Base-by-base conservation (phyloP, 1,139 yeast genomes). In the Sporopachydermia cereana region DNA sequence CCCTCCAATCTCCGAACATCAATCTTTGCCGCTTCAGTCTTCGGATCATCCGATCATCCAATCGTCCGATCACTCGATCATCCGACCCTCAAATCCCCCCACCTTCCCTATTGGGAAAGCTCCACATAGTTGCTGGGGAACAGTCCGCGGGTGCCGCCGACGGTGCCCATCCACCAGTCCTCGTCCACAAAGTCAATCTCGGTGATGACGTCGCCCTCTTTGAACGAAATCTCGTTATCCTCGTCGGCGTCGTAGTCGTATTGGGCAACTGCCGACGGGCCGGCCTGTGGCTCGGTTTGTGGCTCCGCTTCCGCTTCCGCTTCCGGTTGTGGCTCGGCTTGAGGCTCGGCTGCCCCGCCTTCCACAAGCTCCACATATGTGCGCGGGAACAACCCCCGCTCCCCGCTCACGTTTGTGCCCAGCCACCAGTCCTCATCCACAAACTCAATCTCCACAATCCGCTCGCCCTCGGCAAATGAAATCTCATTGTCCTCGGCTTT, bases 161-260 rank as follows among this genome's bases (percentile, higher is more conserved):
- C 66, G 54, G 79, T 79, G 43, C 98, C 98, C 48, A 82, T 71
- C 97, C 97, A 91, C 98, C 98, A 91, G 58, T 86, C 96, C 44
- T 85, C 95, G 54, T 88, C 96, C 16, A 84, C 84, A 61, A 85
- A 83, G 53, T 86, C 95, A 51, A 91, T 84, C 50, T 86, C 84
- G 20, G 78, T 67, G 53, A 91, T 86, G 50, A 71, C 56, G 53
- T 86, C 97, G 44, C 93, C 95, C 59, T 85, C 96, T 29, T 68
- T 74, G 62, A 85, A 85, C 2, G 79, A 74, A 48, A 91, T 70
- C 64, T 91, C 98, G 57, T 89, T 91, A 51, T 83, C 95, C 62
- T 89, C 96, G 31, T 80, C 80, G 21, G 93, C 95, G 46, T 81
- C 94, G 61, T 88, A 86, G 56, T 84, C 93, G 61, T 77, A 86